Base-by-base conservation (phyloP, 441 rosid species). In the Arabidopsis lyrata region DNA sequence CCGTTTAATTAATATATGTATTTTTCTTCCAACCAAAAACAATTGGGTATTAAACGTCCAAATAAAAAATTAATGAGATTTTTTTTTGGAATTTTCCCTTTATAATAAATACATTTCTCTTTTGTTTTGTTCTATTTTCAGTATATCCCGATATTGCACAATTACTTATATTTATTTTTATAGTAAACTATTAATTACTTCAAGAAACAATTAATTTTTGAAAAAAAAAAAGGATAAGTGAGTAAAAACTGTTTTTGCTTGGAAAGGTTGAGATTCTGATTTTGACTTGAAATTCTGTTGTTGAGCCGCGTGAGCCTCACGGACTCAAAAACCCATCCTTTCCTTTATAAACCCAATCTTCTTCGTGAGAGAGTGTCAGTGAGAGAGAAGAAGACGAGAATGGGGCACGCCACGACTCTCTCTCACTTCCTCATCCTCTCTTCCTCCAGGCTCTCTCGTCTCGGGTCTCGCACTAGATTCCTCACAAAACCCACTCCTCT, bases 401-500 rank as follows among this genome's bases (percentile, higher is more conserved):
- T 81, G 88, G 88, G 84, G 56, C 83, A 87, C 18, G 74, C 87
- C 7, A 4, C 54, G 5, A 55, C 80, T 63, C 76, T 90, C 68
- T 87, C 93, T 36, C 88, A 82, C 77, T 81, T 84, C 58, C 83
- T 87, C 78, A 61, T 55, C 58, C 83, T 82, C 81, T 88, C 90
- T 77, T 75, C 89, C 75, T 80, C 86, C 78, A 82, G 76, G 10
- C 68, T 75, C 65, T 54, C 78, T 75, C 78, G 78, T 75, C 64
- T 75, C 58, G 31, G 78, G 0, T 18, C 5, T 22, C 5, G 13
- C 53, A 6, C 14, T 36, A 50, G 42, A 31, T 61, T 64, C 12
- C 67, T 72, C 62, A 35, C 53, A 59, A 53, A 72, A 76, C 53
- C 84, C 80, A 83, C 79, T 62, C 57, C 34, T 64, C 53, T 55